A percentile compares a stretch with the other conserved stretches of the same genome.
Conservation (phyloP, 108 stramenopile species). For the Skeletonema menzelii region DNA sequence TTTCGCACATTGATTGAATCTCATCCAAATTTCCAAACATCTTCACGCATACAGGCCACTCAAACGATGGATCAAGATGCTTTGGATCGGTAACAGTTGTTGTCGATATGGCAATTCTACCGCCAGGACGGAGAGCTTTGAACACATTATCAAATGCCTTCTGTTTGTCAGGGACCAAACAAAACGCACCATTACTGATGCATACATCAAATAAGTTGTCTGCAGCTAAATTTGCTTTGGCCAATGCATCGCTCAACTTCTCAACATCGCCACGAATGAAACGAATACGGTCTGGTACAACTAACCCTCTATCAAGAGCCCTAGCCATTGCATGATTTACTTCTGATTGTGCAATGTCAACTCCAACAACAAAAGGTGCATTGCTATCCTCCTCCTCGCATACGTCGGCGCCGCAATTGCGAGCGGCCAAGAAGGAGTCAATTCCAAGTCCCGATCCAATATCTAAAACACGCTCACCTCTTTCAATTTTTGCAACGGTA, state of each 20-base stretch:
- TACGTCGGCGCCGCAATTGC: conserved; percentile 29
- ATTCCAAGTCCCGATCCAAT: conserved; percentile 76
- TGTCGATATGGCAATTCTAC: conserved; percentile 51
- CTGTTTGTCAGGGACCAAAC: conserved; percentile 36
- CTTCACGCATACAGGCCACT: conserved; percentile 80
- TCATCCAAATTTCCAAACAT: conserved; percentile 68
- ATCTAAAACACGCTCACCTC: conserved; percentile 66
- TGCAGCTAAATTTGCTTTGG: neutral
- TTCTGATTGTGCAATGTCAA: conserved; percentile 67
- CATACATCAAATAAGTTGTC: conserved; percentile 39
- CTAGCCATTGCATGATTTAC: conserved; percentile 56
- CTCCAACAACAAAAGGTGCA: conserved; percentile 60
- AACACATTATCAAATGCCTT: conserved; percentile 44
- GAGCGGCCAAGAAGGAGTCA: conserved; percentile 67
- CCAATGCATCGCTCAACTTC: conserved; percentile 15
- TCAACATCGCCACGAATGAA: conserved; percentile 46
- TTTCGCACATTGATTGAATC: conserved; percentile 62
- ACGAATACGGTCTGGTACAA: conserved; percentile 10
- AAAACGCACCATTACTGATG: conserved; percentile 52
- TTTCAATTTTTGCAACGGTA: conserved; percentile 61
- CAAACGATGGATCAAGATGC: conserved; percentile 53
- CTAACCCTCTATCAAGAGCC: conserved; percentile 44
- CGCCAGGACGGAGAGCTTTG: conserved; percentile 39
- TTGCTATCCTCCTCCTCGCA: conserved; percentile 4
- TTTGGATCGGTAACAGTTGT: conserved; percentile 47